phyloP scores from a whole-genome alignment of 306 rosid genomes.

The Acacia melanoxylon region DNA sequence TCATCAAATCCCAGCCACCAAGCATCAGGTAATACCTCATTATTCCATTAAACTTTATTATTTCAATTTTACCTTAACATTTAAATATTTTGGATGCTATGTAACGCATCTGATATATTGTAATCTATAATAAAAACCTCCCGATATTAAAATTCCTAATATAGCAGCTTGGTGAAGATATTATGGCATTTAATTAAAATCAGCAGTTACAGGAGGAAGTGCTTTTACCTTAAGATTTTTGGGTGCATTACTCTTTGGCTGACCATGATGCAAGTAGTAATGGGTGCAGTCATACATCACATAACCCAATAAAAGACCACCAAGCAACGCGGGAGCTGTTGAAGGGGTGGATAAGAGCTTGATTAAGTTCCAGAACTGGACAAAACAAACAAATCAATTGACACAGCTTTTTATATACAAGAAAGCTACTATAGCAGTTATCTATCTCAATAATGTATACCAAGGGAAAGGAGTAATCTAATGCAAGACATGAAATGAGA shows the following conservation, averaged over 20 bases:
- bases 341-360: slow-evolving; percentile 52
- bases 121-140: neutral
- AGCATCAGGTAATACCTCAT: neutral
- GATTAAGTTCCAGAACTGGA: slow-evolving; percentile 73
- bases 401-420: slow-evolving; percentile 12
- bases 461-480: neutral
- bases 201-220: slow-evolving; percentile 10
- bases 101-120: neutral
- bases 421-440: neutral
- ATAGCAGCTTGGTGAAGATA: slow-evolving; percentile 10
- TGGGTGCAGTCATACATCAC: slow-evolving; percentile 92
- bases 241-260: slow-evolving; percentile 57
- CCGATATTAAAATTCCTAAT: neutral
- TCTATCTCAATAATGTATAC: neutral
- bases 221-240: slow-evolving; percentile 67
- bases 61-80: neutral
- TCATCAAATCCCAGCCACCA: neutral
- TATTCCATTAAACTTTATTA: neutral
- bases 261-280: slow-evolving; percentile 93
- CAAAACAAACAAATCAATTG: slow-evolving; percentile 27
- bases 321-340: slow-evolving; percentile 78
- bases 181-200: slow-evolving; percentile 5
- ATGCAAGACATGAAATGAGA: no score
- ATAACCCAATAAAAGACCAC: slow-evolving; percentile 87
- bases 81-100: neutral